These are phyloP conservation scores for Oryza officinalis DNA, from an alignment of 176 grass and related monocot genomes.

Conservation along the genomic window DNA sequence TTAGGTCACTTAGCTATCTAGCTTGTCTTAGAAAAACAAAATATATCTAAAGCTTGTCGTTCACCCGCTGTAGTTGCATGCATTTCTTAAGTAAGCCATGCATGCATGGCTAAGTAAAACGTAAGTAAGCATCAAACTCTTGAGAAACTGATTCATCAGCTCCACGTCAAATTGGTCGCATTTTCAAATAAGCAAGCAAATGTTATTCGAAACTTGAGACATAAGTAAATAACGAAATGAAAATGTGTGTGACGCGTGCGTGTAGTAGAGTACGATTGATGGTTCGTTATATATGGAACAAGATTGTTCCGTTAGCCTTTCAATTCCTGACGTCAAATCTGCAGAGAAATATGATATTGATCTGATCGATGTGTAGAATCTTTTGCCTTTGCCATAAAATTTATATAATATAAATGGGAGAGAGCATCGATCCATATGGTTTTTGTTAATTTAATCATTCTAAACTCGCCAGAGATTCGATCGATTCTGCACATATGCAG, in stretches of 20 bases:
- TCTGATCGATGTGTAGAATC: not conserved
- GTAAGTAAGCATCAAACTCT: not conserved
- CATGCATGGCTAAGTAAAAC: constrained; percentile 3
- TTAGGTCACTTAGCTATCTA: not conserved
- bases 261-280: not conserved
- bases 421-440: no score
- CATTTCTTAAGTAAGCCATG: not conserved
- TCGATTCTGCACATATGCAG: not conserved
- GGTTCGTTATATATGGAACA: not conserved
- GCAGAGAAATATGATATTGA: not conserved
- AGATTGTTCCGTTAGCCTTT: constrained; percentile 38
- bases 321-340: constrained; percentile 28
- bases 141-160: not conserved
- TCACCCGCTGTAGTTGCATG: no score
- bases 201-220: constrained; percentile 45
- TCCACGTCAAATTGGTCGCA: constrained; percentile 1
- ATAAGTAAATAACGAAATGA: constrained; percentile 53
- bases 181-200: constrained; percentile 10
- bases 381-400: not conserved
- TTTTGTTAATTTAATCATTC: not conserved
- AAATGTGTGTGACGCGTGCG: constrained; percentile 7
- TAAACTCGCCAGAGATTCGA: no score
- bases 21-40: no score
- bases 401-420: not conserved
- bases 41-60: not conserved